Base-by-base conservation (phyloP, 2,329 filamentous ascomycete species). In the Chalaropsis ovoidea region DNA sequence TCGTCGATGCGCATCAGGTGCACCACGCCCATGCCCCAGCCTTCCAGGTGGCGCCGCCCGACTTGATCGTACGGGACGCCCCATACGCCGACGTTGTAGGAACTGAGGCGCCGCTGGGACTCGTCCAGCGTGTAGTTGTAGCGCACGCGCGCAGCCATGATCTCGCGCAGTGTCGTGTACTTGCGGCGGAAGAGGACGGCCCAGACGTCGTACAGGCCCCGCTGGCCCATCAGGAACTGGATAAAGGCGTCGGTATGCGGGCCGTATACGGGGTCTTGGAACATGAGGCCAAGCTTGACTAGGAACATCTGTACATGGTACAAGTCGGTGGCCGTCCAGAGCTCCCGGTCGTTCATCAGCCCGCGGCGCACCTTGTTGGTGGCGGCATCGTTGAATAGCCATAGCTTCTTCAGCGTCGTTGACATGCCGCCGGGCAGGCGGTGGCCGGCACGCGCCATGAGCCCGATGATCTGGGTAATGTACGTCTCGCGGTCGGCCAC, bases 351-450 rank as follows among this genome's bases (percentile, higher is more conserved):
- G 39, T 76, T 77, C 4, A 90, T 73, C 5, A 86, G 75, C 1
- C 76, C 76, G 5, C 79, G 74, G 0, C 89, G 83, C 15, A 80
- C 76, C 0, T 69, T 70, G 62, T 79, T 86, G 15, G 82, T 84
- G 0, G 82, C 76, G 3, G 86, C 76, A 70, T 91, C 88, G 77
- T 90, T 84, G 42, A 89, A 71, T 63, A 88, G 79, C 90, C 90
- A 94, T 19, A 90, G 76, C 71, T 88, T 88, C 70, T 83, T 78
- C 58, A 88, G 74, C 0, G 79, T 78, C 11, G 70, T 62, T 62
- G 76, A 72, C 69, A 80, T 81, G 31, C 73, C 72, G 0, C 68
- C 61, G 0, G 86, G 86, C 63, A 84, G 74, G 10, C 80, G 78
- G 66, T 85, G 80, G 1, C 85, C 86, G 54, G 80, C 75, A 15